These are phyloP conservation scores for Chlamydomonas sp. DNA, from an alignment of 139 green algal species.

Conservation along the genomic window DNA sequence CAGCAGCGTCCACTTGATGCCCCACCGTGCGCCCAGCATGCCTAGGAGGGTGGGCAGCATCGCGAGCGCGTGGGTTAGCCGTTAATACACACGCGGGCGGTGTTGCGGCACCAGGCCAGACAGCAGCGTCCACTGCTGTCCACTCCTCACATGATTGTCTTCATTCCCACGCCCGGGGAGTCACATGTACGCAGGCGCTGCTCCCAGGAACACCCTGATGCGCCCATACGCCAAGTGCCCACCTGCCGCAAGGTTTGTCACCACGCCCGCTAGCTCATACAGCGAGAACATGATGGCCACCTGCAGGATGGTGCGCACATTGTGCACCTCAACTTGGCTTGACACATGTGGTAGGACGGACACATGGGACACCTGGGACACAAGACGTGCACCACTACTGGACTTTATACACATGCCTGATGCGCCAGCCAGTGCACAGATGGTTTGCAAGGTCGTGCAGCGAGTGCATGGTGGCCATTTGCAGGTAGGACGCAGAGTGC, in stretches of 20 bases:
- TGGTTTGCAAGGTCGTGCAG: constrained; percentile 77
- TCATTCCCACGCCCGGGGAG: too few relatives aligned
- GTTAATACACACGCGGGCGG: background rate
- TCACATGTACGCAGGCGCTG: too few relatives aligned
- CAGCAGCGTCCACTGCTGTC: too few relatives aligned
- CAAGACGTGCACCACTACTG: too few relatives aligned
- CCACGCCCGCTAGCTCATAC: constrained; percentile 85
- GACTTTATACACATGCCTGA: too few relatives aligned
- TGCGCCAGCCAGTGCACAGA: too few relatives aligned
- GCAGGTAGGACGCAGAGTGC: constrained; percentile 7
- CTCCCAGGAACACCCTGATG: too few relatives aligned
- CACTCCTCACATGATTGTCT: too few relatives aligned
- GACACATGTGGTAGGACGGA: too few relatives aligned
- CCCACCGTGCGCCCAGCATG: constrained; percentile 54
- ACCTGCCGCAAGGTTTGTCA: constrained; percentile 85
- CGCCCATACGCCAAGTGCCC: background rate
- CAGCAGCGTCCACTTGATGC: background rate
- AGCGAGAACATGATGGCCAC: constrained; percentile 85
- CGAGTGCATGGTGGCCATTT: constrained; percentile 84
- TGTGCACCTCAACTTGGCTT: too few relatives aligned
- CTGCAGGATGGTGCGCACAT: constrained; percentile 41
- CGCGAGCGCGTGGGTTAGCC: background rate
- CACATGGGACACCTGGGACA: too few relatives aligned
- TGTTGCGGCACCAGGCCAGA: too few relatives aligned
- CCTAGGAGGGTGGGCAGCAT: background rate